Evolutionary conservation across 2,329 filamentous ascomycete genomes (phyloP).

Genomic region (Alternaria consortialis): DNA sequence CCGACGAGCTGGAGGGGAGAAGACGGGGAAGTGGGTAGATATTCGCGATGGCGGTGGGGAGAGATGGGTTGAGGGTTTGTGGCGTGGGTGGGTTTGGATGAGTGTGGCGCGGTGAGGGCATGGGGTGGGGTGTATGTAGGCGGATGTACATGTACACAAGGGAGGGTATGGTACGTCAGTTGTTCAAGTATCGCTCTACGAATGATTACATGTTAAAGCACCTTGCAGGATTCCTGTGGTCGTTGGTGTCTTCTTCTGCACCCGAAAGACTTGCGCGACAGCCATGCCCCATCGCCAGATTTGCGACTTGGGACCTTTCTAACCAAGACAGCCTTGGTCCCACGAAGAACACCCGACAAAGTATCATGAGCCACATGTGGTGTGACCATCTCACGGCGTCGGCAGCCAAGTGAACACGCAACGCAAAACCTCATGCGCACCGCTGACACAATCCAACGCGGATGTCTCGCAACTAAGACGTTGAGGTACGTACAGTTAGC

Average conservation of each 20-base stretch:
- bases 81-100: not conserved
- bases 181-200: not conserved
- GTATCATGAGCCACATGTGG: not conserved
- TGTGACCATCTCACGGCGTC: not conserved
- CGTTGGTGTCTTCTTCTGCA: not conserved
- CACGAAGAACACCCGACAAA: not conserved
- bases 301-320: not conserved
- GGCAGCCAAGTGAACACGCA: not conserved
- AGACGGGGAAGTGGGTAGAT: slow-evolving; percentile 5
- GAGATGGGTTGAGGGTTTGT: not conserved
- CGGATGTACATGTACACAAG: not conserved
- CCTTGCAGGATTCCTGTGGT: not conserved
- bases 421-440: not conserved
- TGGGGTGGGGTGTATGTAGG: not conserved
- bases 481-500: not conserved
- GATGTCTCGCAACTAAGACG: not conserved
- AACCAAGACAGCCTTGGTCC: not conserved
- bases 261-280: not conserved
- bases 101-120: not conserved
- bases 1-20: slow-evolving; percentile 17
- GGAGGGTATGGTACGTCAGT: not conserved
- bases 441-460: not conserved
- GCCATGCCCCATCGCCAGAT: not conserved
- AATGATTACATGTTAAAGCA: not conserved
- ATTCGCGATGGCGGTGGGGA: not conserved